Percentiles rank a stretch among this genome's conserved stretches.
phyloP scores from a whole-genome alignment of 192 early-diverging fungal species.

The Backusella liffmaniae region DNA sequence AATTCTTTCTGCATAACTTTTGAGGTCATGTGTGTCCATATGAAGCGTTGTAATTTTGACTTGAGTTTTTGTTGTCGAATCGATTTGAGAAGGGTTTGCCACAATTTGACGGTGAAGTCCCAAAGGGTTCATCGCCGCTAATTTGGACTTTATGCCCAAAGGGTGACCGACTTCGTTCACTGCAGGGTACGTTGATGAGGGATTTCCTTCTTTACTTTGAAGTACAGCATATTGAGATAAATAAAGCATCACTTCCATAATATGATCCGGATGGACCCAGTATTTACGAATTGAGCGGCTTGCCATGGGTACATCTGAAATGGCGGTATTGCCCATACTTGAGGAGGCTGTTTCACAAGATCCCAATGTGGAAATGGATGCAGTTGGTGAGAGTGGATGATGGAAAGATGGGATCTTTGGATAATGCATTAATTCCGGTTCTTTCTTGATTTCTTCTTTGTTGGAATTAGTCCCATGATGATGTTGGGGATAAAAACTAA shows the following conservation, averaged over 20 bases:
- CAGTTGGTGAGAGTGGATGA: not conserved
- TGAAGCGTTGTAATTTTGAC: conserved; percentile 6
- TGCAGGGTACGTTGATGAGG: not conserved
- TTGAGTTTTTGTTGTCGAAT: not conserved
- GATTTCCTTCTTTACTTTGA: not conserved
- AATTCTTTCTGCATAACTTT: conserved; percentile 8
- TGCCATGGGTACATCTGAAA: not conserved
- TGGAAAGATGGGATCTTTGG: not conserved
- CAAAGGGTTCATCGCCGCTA: not conserved
- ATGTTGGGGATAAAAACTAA: not conserved
- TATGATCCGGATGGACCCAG: conserved; percentile 19
- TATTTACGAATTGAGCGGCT: not conserved
- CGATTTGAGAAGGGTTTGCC: not conserved
- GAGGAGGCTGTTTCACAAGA: conserved; percentile 16
- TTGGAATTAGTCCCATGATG: not conserved
- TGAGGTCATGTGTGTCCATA: conserved; percentile 1
- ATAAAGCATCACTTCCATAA: conserved; percentile 15
- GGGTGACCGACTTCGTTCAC: conserved; percentile 12
- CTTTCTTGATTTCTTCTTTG: not conserved
- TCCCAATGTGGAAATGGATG: not conserved
- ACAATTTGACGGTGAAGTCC: not conserved
- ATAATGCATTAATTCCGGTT: not conserved
- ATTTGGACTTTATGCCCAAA: not conserved
- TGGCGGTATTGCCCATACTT: not conserved
- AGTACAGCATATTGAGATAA: not conserved